Evolutionary conservation across 345 rosid genomes (phyloP).

Genomic region (Eucalyptus grandis): DNA sequence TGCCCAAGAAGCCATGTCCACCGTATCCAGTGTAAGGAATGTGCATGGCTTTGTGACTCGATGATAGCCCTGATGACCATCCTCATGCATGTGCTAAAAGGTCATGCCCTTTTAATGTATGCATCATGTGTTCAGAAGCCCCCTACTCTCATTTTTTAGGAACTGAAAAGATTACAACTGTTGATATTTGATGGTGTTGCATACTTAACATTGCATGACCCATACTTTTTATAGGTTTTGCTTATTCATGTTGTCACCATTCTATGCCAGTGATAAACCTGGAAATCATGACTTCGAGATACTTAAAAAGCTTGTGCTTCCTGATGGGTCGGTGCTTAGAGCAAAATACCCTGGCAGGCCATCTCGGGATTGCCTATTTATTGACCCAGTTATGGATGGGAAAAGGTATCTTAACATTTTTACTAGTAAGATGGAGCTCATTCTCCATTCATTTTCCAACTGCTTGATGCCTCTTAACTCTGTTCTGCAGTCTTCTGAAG

Average conservation of each 20-base stretch:
- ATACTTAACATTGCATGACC: background rate
- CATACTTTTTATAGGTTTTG: background rate
- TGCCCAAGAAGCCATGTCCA: background rate
- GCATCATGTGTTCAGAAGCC: background rate
- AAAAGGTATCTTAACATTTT: conserved; percentile 16
- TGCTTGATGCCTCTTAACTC: background rate
- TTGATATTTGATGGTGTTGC: background rate
- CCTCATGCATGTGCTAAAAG: background rate
- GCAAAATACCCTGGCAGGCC: conserved; percentile 56
- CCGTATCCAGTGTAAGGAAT: background rate
- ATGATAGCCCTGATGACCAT: background rate
- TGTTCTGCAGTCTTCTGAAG: conserved; percentile 27
- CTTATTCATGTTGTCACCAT: background rate
- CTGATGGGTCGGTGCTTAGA: conserved; percentile 40
- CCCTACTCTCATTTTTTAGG: background rate
- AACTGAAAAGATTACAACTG: background rate
- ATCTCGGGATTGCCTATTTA: conserved; percentile 37
- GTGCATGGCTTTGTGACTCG: background rate
- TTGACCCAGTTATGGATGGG: conserved; percentile 41
- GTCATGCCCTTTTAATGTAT: background rate
- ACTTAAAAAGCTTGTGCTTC: conserved; percentile 39
- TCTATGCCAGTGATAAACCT: conserved; percentile 29
- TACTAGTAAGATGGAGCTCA: background rate
- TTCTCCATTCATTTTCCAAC: background rate
- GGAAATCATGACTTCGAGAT: conserved; percentile 41